Conservation (phyloP, 805 yeast species). For the Wickerhamiella cacticola region DNA sequence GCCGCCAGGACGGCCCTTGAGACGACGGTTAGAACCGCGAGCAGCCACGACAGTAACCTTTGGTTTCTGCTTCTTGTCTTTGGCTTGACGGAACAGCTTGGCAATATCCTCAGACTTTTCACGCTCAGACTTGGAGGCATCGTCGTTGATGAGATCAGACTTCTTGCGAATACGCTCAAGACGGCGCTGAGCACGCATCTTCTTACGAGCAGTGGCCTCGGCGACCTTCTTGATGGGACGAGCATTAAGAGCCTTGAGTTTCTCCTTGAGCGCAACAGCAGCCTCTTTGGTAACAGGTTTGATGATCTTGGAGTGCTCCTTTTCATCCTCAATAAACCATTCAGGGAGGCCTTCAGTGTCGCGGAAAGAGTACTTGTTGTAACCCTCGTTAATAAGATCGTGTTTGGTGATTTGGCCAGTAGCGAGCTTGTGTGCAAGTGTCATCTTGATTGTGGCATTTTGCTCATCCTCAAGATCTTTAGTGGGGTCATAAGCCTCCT, state of each 20-base stretch:
- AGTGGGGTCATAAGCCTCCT: conserved; percentile 17
- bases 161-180: conserved; percentile 84
- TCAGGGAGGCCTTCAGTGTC: conserved; percentile 84
- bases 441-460: conserved; percentile 48
- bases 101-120: conserved; percentile 92
- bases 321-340: conserved; percentile 96
- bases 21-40: conserved; percentile 67
- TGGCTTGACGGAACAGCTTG: conserved; percentile 69
- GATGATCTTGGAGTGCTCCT: conserved; percentile 63
- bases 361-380: conserved; percentile 82
- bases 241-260: conserved; percentile 73
- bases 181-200: conserved; percentile 78
- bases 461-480: conserved; percentile 24
- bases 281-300: conserved; percentile 96
- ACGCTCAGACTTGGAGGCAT: conserved; percentile 71
- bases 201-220: conserved; percentile 95
- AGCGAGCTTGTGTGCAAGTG: conserved; percentile 91
- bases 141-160: conserved; percentile 83
- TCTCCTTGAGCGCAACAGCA: conserved; percentile 61
- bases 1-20: conserved; percentile 93
- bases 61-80: conserved; percentile 50
- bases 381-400: conserved; percentile 84
- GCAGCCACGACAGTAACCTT: conserved; percentile 86
- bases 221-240: conserved; percentile 98
- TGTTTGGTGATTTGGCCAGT: conserved; percentile 74